A percentile compares a stretch with the other conserved stretches of the same genome.
Conservation (phyloP, 2,329 filamentous ascomycete genomes). For the Beauveria australis region DNA sequence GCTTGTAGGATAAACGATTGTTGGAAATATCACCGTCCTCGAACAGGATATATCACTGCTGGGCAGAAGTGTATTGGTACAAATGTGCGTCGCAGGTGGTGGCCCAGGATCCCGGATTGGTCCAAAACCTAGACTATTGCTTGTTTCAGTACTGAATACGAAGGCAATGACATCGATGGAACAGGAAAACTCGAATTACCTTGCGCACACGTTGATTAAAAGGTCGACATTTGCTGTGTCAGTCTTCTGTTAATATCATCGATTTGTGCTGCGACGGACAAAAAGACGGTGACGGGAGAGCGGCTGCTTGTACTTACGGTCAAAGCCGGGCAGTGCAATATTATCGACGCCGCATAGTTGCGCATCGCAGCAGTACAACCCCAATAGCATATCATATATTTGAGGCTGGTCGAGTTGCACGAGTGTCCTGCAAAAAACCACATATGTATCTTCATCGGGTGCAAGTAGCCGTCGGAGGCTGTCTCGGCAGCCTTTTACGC, state of each 20-base stretch:
- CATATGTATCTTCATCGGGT: slow-evolving; percentile 21
- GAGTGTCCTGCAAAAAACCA: slow-evolving; percentile 24
- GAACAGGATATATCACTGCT: slow-evolving; percentile 7
- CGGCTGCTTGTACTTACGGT: slow-evolving; percentile 28
- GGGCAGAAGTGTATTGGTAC: slow-evolving; percentile 12
- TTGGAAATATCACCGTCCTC: neutral
- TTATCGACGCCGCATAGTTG: slow-evolving; percentile 40
- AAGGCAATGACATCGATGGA: neutral
- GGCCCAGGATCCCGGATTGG: slow-evolving; percentile 28
- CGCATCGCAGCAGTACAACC: slow-evolving; percentile 45
- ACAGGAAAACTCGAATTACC: slow-evolving; percentile 27
- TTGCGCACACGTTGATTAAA: slow-evolving; percentile 42
- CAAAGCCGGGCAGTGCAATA: slow-evolving; percentile 25
- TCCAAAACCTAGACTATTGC: slow-evolving; percentile 21
- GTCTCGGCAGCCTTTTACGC: slow-evolving; percentile 10
- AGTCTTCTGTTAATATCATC: neutral
- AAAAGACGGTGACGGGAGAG: neutral
- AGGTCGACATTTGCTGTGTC: slow-evolving; percentile 40
- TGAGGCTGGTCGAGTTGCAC: slow-evolving; percentile 18
- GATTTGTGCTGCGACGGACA: neutral
- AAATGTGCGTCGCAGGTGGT: slow-evolving; percentile 22
- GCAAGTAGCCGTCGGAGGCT: slow-evolving; percentile 7
- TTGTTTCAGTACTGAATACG: slow-evolving; percentile 4
- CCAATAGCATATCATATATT: slow-evolving; percentile 28
- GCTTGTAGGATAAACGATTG: neutral